Evolutionary conservation across 2,329 filamentous ascomycete species (phyloP), one percentile per base, ranked within the genome.

Genomic region (Colletotrichum brevisporum): DNA sequence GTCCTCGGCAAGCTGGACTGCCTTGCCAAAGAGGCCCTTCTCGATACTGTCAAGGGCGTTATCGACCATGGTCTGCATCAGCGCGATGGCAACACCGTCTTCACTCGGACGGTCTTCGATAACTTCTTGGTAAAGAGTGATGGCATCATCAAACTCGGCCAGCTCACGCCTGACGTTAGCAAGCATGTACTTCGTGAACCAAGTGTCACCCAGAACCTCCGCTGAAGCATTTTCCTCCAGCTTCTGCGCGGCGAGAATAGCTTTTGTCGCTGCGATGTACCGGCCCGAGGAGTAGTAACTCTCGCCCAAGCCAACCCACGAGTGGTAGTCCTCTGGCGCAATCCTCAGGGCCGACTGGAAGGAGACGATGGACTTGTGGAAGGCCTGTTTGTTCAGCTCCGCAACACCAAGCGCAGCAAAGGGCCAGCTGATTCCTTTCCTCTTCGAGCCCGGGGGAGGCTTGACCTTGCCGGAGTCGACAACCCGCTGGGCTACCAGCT

Each of bases 121-220:
- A 8, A 98, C 94, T 12, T 87, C 83, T 73, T 89, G 87, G 75
- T 98, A 97, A 6, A 94, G 88, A 27, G 83, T 78, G 67, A 97
- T 92, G 0, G 96, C 93, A 63, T 93, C 90, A 69, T 97, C 92
- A 74, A 92, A 97, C 50, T 97, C 91, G n/a, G 94, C 94, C 55
- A 98, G 86, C 77, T 98, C 95, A 62, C 95, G 90, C 78, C 94
- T 94, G 63, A 99, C 93, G 75, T 99, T 98, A 48, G 94, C 95
- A 69, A 98, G 88, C 91, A 99, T 97, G 79, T 98, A 98, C 76
- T 94, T 94, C 8, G 95, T 95, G 78, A 98, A 99, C 96, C 96
- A 99, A 10, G 89, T 92, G 73, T 97, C 92, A 0, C 88, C 90
- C 2, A 80, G 77, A 0, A 77, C 55, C 6, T 62, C 67, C 5